phyloP scores from a whole-genome alignment of 306 rosid species.

The Gillenia trifoliata region DNA sequence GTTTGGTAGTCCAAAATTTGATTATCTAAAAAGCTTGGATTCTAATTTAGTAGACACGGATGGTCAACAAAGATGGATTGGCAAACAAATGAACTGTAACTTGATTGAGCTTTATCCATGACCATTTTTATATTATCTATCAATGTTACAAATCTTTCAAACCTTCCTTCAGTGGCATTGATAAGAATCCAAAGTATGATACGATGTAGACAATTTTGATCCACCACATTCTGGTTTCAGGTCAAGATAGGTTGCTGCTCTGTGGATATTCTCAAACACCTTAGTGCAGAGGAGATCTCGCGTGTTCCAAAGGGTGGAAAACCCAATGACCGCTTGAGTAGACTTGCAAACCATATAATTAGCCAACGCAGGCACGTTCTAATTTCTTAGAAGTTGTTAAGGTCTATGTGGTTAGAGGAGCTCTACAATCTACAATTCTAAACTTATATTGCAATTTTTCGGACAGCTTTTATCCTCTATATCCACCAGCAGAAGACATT shows the following conservation, averaged over 20 bases:
- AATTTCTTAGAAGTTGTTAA: neutral
- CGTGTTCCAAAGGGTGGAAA: conserved; percentile 54
- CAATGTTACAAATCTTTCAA: neutral
- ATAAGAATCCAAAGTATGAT: neutral
- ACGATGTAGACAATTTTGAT: neutral
- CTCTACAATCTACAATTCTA: conserved; percentile 1
- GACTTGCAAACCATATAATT: conserved; percentile 76
- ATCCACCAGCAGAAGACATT: conserved; percentile 79
- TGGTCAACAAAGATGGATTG: neutral
- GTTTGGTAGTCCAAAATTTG: neutral
- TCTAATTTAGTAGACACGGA: neutral
- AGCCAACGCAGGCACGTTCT: conserved; percentile 60
- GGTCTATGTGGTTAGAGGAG: conserved; percentile 11
- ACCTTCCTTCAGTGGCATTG: neutral
- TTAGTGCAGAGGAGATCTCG: conserved; percentile 92
- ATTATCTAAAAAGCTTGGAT: neutral
- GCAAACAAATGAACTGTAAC: neutral
- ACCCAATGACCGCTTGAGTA: conserved; percentile 75
- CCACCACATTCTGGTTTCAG: conserved; percentile 39
- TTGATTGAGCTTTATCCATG: neutral
- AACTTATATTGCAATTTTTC: conserved; percentile 5
- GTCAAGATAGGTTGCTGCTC: conserved; percentile 87
- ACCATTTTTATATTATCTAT: neutral
- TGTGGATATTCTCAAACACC: conserved; percentile 82
- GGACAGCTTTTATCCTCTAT: conserved; percentile 88